phyloP scores from a whole-genome alignment of 139 green algal genomes.

The Tetraselmis striata region DNA sequence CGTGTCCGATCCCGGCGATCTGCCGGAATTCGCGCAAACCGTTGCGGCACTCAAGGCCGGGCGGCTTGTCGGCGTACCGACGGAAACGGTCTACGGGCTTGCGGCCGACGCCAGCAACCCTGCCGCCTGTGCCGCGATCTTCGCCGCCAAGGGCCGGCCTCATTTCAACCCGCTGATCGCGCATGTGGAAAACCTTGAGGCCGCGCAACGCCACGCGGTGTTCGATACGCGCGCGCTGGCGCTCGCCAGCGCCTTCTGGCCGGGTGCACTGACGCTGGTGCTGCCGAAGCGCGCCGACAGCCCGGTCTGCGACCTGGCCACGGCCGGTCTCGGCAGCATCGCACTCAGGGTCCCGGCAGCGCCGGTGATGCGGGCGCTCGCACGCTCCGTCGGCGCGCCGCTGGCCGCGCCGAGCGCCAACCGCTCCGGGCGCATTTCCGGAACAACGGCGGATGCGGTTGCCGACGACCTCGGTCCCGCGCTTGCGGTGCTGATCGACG shows the following conservation, averaged over 20 bases:
- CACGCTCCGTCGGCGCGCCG: constrained; percentile 32
- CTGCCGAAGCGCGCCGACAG: constrained; percentile 34
- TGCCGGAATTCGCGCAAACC: neutral
- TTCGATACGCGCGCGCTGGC: too few relatives aligned
- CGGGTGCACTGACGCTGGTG: constrained; percentile 48
- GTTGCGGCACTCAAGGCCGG: constrained; percentile 7
- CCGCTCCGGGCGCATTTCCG: constrained; percentile 37
- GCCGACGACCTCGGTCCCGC: too few relatives aligned
- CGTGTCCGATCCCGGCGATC: too few relatives aligned
- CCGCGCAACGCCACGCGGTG: too few relatives aligned
- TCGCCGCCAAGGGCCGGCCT: constrained; percentile 38
- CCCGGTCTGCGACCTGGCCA: constrained; percentile 32
- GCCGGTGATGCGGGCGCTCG: constrained; percentile 41
- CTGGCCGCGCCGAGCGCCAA: constrained; percentile 50
- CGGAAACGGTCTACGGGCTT: constrained; percentile 55
- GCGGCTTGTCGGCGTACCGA: constrained; percentile 34
- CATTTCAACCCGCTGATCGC: constrained; percentile 54
- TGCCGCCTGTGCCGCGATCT: constrained; percentile 29
- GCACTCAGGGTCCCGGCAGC: constrained; percentile 49
- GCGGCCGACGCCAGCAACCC: constrained; percentile 33
- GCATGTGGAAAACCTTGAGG: too few relatives aligned
- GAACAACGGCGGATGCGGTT: too few relatives aligned
- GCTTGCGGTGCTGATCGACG: too few relatives aligned
- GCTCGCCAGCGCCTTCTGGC: constrained; percentile 31
- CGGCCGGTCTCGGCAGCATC: constrained; percentile 38